A percentile compares a stretch with the other conserved stretches of the same genome.
phyloP scores from a whole-genome alignment of 495 filamentous ascomycete genomes.

The Aspergillus leporis region DNA sequence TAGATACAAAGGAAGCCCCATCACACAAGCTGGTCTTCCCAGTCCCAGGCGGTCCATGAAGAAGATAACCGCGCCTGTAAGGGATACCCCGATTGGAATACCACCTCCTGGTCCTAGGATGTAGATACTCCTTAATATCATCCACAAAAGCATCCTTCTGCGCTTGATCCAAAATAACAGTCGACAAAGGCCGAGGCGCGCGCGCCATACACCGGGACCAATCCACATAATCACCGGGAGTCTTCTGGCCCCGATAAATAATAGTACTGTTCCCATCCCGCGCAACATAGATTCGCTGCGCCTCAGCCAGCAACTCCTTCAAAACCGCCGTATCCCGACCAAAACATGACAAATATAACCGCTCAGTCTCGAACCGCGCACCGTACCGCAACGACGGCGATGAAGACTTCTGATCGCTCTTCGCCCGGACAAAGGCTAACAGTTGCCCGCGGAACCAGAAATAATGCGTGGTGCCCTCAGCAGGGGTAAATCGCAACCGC shows the following conservation, averaged over 20 bases:
- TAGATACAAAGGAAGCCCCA: constrained; percentile 48
- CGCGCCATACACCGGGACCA: constrained; percentile 70
- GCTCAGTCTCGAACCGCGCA: constrained; percentile 47
- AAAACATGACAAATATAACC: constrained; percentile 63
- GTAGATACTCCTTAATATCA: constrained; percentile 88
- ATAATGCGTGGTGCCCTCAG: constrained; percentile 56
- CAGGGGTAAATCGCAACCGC: constrained; percentile 61
- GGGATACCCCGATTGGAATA: constrained; percentile 69
- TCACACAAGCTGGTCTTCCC: constrained; percentile 54
- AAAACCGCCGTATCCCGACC: constrained; percentile 66
- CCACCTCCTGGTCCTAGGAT: constrained; percentile 71
- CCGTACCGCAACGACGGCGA: constrained; percentile 20
- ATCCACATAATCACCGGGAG: constrained; percentile 34
- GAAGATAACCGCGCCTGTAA: constrained; percentile 48
- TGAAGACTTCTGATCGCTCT: constrained; percentile 26
- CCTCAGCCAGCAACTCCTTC: constrained; percentile 66
- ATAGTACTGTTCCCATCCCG: constrained; percentile 63
- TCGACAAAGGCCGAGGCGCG: constrained; percentile 76
- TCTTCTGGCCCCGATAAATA: constrained; percentile 59
- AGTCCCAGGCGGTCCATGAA: constrained; percentile 51
- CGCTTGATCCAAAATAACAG: constrained; percentile 74
- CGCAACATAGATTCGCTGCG: constrained; percentile 55
- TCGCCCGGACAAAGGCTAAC: constrained; percentile 54
- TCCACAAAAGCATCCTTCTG: constrained; percentile 71
- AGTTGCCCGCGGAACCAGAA: constrained; percentile 62